Evolutionary conservation across 2,329 filamentous ascomycete species (phyloP).

Genomic region (Thelonectria discophora): DNA sequence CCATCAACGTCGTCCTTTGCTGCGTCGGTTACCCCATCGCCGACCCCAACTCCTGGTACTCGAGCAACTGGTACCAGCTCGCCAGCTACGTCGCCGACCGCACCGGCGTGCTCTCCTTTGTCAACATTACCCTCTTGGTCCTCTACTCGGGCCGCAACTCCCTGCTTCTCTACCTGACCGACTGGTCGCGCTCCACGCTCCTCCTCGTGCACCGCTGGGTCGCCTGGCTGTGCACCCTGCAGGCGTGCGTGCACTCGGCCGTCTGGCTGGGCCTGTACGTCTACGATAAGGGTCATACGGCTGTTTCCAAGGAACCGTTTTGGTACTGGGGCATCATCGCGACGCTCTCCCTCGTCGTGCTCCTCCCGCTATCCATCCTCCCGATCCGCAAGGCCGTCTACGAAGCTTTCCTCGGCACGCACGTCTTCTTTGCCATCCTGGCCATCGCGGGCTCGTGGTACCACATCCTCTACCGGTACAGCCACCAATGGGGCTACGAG

Average conservation of each 20-base stretch:
- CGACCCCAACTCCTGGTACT: slow-evolving; percentile 44
- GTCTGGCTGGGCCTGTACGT: slow-evolving; percentile 3
- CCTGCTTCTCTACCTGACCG: slow-evolving; percentile 55
- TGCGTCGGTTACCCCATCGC: slow-evolving; percentile 41
- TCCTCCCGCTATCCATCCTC: slow-evolving; percentile 47
- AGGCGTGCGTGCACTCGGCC: slow-evolving; percentile 56
- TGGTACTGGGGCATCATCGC: slow-evolving; percentile 52
- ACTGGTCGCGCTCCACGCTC: slow-evolving; percentile 58
- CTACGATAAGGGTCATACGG: not conserved
- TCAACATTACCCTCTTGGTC: slow-evolving; percentile 50
- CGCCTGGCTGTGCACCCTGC: slow-evolving; percentile 52
- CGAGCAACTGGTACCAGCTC: slow-evolving; percentile 40
- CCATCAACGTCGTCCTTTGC: slow-evolving; percentile 50
- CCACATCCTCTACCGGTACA: slow-evolving; percentile 50
- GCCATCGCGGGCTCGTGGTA: slow-evolving; percentile 53
- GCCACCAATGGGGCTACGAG: slow-evolving; percentile 55
- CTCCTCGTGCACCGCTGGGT: slow-evolving; percentile 60
- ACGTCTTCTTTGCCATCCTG: slow-evolving; percentile 52
- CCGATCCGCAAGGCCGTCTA: slow-evolving; percentile 49
- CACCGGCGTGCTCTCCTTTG: slow-evolving; percentile 51
- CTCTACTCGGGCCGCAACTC: slow-evolving; percentile 57
- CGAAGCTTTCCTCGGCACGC: slow-evolving; percentile 55
- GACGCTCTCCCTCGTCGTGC: slow-evolving; percentile 43
- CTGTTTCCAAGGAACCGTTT: not conserved
- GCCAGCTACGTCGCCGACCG: slow-evolving; percentile 50